A percentile compares a stretch with the other conserved stretches of the same genome.
phyloP scores from a whole-genome alignment of 257 asterid species.

The Solanum dulcamara region DNA sequence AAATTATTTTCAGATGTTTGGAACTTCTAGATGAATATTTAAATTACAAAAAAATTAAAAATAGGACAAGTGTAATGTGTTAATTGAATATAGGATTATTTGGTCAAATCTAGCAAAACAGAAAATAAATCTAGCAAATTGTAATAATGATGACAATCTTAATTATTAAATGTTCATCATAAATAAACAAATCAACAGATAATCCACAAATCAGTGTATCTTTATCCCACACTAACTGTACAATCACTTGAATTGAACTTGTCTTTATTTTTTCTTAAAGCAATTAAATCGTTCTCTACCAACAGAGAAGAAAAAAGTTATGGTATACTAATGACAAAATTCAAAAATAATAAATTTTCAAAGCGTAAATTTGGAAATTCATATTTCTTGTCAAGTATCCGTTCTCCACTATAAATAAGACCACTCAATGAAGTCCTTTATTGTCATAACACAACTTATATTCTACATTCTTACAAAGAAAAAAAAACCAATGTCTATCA shows the following conservation, averaged over 20 bases:
- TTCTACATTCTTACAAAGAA: neutral
- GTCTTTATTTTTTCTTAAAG: neutral
- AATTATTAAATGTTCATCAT: neutral
- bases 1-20: too few relatives aligned
- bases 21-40: too few relatives aligned
- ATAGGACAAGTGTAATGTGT: too few relatives aligned
- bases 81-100: too few relatives aligned
- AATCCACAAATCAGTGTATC: neutral
- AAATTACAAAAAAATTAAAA: too few relatives aligned
- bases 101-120: too few relatives aligned
- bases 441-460: neutral
- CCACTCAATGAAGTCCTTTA: neutral
- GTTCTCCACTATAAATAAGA: neutral
- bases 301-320: too few relatives aligned
- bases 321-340: too few relatives aligned
- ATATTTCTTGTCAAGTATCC: neutral
- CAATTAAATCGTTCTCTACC: neutral
- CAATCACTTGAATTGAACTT: neutral
- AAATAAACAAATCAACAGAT: neutral
- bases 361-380: neutral
- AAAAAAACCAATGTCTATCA: constrained; percentile 5
- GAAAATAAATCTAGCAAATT: neutral
- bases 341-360: too few relatives aligned
- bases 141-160: neutral
- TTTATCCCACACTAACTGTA: neutral